Conservation (phyloP, 2,329 filamentous ascomycete genomes). For the Penicillium sp. region DNA sequence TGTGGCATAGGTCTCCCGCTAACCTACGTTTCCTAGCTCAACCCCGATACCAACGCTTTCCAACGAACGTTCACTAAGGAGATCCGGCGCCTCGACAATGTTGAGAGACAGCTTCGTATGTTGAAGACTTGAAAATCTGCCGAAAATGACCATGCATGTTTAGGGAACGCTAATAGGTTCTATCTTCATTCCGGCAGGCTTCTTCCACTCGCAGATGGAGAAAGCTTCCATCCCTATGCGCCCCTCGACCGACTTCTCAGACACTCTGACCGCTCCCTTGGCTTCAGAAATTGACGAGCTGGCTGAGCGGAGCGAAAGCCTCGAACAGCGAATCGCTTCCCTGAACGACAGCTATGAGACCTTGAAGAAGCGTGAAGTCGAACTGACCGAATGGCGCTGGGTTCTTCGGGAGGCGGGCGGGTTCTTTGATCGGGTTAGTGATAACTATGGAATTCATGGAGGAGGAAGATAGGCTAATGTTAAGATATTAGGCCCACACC, state of each 20-base stretch:
- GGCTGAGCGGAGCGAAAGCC: slow-evolving; percentile 83
- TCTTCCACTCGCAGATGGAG: slow-evolving; percentile 95
- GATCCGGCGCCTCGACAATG: slow-evolving; percentile 95
- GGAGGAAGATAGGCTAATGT: slow-evolving; percentile 2
- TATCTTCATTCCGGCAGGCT: slow-evolving; percentile 57
- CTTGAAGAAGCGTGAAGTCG: slow-evolving; percentile 94
- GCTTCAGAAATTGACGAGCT: slow-evolving; percentile 97
- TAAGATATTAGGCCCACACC: slow-evolving; percentile 68
- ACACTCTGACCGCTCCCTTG: slow-evolving; percentile 81
- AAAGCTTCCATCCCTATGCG: slow-evolving; percentile 84
- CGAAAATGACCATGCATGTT: slow-evolving; percentile 2
- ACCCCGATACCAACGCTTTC: slow-evolving; percentile 89
- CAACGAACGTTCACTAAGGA: slow-evolving; percentile 97
- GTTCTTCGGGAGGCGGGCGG: slow-evolving; percentile 93
- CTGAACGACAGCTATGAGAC: slow-evolving; percentile 99
- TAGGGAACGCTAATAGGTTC: not conserved
- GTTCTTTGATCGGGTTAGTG: slow-evolving; percentile 78
- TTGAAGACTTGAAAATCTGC: slow-evolving; percentile 21
- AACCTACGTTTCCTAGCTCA: slow-evolving; percentile 63
- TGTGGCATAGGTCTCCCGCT: slow-evolving; percentile 15
- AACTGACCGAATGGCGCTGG: slow-evolving; percentile 98
- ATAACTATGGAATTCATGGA: not conserved
- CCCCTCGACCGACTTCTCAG: slow-evolving; percentile 86
- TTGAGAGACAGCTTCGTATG: slow-evolving; percentile 94
- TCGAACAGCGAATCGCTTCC: slow-evolving; percentile 88